Conservation (phyloP, 805 yeast species). For the Candida sphagnicola region DNA sequence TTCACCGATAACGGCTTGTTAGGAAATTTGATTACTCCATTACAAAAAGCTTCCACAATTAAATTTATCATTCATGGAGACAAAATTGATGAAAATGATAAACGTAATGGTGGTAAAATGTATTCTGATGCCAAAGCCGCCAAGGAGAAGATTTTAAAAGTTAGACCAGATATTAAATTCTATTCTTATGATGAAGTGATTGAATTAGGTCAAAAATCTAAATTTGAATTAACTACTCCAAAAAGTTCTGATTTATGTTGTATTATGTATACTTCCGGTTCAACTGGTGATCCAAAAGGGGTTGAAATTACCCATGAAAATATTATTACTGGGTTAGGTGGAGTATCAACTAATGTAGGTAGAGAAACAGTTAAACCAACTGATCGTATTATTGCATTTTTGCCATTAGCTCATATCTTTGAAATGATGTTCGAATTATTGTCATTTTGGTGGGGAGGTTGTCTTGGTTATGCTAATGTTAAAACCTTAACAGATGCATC, state of each 20-base stretch:
- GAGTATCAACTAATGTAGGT: conserved; percentile 64
- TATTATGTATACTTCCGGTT: conserved; percentile 86
- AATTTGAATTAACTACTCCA: conserved; percentile 38
- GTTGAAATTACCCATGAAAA: conserved; percentile 64
- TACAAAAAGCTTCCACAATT: conserved; percentile 57
- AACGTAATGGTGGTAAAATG: conserved; percentile 57
- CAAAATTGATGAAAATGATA: conserved; percentile 55
- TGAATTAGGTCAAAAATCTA: conserved; percentile 54
- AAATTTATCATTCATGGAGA: conserved; percentile 72
- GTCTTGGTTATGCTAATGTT: conserved; percentile 86
- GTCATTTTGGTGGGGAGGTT: conserved; percentile 83
- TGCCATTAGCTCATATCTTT: conserved; percentile 95
- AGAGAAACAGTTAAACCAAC: conserved; percentile 43
- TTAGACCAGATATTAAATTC: conserved; percentile 76
- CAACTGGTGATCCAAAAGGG: conserved; percentile 84
- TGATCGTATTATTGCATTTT: conserved; percentile 81
- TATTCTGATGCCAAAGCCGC: conserved; percentile 58
- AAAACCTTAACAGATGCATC: conserved; percentile 85
- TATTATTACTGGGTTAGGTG: conserved; percentile 82
- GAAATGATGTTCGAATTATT: conserved; percentile 85
- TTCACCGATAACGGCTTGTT: conserved; percentile 82
- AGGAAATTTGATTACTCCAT: conserved; percentile 63
- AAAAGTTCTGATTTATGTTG: conserved; percentile 60
- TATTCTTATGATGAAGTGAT: conserved; percentile 62
- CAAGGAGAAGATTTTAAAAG: conserved; percentile 51